Evolutionary conservation across 768 basidiomycete species (phyloP), one percentile per base, ranked within the genome.

Genomic region (Kwoniella shandongensis): DNA sequence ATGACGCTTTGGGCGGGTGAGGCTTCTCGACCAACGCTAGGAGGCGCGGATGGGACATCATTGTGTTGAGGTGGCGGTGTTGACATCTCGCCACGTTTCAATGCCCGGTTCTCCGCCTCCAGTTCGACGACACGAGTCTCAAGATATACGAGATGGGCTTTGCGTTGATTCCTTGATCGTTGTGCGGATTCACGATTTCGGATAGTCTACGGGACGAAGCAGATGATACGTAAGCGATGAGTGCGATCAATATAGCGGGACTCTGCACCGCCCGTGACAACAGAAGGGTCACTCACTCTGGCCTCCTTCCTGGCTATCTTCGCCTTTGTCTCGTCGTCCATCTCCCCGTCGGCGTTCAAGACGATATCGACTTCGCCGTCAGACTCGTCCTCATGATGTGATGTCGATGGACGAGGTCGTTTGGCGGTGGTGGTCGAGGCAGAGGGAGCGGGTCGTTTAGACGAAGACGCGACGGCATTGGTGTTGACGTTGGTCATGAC

Each of bases 151-250:
- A 87, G 90, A 62, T 93, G 89, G 15, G 86, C 86, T 77, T 94
- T 94, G 54, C 90, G 83, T 66, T 88, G 83, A 79, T 94, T 91
- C 42, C 91, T 86, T 11, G 88, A 89, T 79, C 91, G 88, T 80
- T 94, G 91, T 4, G 91, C 91, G 1, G 91, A 91, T 75, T 93
- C 89, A 48, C 91, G 84, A 78, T 94, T 94, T 54, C 91, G 85
- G 78, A 91, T 89, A 15, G 88, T 90, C 63, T 91, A 82, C 32
- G 32, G 32, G 6, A 6, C 6, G 32, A 6, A 32, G 6, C 32
- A 13, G 7, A 32, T 32, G 7, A 32, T 6, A 32, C 32, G 13
- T 32, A 13, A 32, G 13, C 32, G 32, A 32, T 32, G 32, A n/a
- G n/a, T n/a, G n/a, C n/a, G n/a, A n/a, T n/a, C n/a, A n/a, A n/a